Percentiles rank a stretch among this genome's conserved stretches.
phyloP scores from a whole-genome alignment of 2,329 filamentous ascomycete genomes.

The Cylindrodendrum hubeiense region DNA sequence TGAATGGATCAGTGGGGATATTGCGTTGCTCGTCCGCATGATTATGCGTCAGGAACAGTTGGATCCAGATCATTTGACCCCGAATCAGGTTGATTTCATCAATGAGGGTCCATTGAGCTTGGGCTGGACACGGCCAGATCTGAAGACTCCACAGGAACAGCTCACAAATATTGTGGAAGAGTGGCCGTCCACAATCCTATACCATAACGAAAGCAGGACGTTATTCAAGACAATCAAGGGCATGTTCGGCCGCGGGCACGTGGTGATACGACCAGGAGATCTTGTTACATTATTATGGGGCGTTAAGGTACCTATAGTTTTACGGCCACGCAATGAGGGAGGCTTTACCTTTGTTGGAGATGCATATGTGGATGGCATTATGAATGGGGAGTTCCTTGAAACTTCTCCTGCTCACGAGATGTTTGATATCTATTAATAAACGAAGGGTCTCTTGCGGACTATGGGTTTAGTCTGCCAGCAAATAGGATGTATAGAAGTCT shows the following conservation, averaged over 20 bases:
- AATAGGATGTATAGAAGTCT: too few species aligned
- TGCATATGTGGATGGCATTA: conserved; percentile 36
- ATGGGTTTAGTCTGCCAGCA: too few species aligned
- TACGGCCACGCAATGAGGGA: conserved; percentile 5
- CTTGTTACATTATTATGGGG: conserved; percentile 30
- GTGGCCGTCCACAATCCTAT: not conserved
- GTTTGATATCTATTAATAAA: conserved; percentile 15
- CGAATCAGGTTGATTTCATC: not conserved
- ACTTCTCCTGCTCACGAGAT: conserved; percentile 13
- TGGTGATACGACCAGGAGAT: conserved; percentile 23
- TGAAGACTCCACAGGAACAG: not conserved
- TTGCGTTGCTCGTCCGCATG: not conserved
- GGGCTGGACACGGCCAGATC: too few species aligned
- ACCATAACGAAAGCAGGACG: conserved; percentile 13
- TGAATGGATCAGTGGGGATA: not conserved
- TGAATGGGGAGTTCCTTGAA: conserved; percentile 34
- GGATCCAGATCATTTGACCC: not conserved
- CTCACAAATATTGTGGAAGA: not conserved
- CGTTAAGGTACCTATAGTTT: conserved; percentile 25
- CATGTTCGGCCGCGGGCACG: conserved; percentile 29
- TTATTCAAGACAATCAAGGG: conserved; percentile 36
- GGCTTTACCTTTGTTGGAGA: conserved; percentile 30
- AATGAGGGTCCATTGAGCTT: not conserved
- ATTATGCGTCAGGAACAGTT: conserved; percentile 1
- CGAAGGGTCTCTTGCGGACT: too few species aligned